Base-by-base conservation (phyloP, 257 asterid species). In the Fraxinus americana region DNA sequence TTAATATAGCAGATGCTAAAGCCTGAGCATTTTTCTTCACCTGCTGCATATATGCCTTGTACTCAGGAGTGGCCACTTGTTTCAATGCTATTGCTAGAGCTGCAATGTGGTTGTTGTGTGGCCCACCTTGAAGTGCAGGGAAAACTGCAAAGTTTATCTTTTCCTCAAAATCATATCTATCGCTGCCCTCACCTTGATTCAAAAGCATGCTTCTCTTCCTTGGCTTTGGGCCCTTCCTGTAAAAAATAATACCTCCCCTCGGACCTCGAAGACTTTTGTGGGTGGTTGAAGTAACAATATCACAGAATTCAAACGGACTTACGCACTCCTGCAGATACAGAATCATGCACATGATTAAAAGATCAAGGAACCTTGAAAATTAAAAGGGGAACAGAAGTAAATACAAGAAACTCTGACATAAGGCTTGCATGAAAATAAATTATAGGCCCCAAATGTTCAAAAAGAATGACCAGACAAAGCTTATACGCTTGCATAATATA, bases 261-360 rank as follows among this genome's bases (percentile, higher is more conserved):
- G 97, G 99, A 57, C 99, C 99, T 77, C 98, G 84, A 66, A 95
- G 98, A 90, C 99, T 93, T 86, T 93, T 93, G 77, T 92, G 99
- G 32, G 99, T 95, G 38, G 98, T 95, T 39, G 99, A 92, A 72
- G 98, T 94, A 70, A 94, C 98, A 77, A 94, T 88, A 77, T 94
- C 97, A 79, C 98, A 94, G 79, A 87, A 87, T 76, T 94, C 97
- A 80, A 95, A 89, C 59, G 99, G 98, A 78, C 90, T 93, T 7
- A 82, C 86, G 77, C 92, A 91, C 76, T 91, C 98, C 99, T 95
- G 93, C 72, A 84, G 67, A 29, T 29, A 75, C 72, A 77, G 23
- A 78, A 81, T 17, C 54, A 75, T 63, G 67, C 59, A 82, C 23
- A 41, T 27, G 71, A 73, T 79, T 70, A 86, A 71, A 39, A 23